phyloP scores from a whole-genome alignment of 2,329 filamentous ascomycete genomes.

The Leptosphaerulina australis region DNA sequence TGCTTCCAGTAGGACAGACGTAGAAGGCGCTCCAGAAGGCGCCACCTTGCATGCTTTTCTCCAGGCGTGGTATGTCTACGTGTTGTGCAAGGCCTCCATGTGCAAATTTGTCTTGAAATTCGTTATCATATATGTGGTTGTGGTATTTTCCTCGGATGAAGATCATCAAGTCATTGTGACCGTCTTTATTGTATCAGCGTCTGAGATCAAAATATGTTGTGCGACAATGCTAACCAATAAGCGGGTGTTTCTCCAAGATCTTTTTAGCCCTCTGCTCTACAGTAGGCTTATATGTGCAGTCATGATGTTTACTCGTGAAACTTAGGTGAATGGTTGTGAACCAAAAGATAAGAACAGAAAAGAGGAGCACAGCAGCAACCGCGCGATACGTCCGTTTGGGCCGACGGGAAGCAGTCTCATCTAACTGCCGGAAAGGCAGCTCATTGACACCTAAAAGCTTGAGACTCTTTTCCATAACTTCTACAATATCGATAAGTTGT shows the following conservation, averaged over 20 bases:
- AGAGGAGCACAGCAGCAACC: slow-evolving; percentile 17
- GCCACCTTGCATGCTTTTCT: slow-evolving; percentile 74
- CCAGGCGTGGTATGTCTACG: slow-evolving; percentile 79
- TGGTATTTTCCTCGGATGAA: slow-evolving; percentile 68
- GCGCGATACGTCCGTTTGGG: slow-evolving; percentile 7
- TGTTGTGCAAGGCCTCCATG: slow-evolving; percentile 71
- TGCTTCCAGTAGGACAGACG: slow-evolving; percentile 66
- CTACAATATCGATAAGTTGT: not conserved
- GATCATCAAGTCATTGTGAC: slow-evolving; percentile 87
- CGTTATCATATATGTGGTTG: slow-evolving; percentile 75
- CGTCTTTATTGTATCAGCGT: slow-evolving; percentile 63
- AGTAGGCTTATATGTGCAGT: slow-evolving; percentile 20
- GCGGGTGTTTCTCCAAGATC: slow-evolving; percentile 48
- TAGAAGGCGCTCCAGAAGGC: slow-evolving; percentile 93
- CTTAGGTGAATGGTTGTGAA: slow-evolving; percentile 6
- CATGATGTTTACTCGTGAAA: slow-evolving; percentile 3
- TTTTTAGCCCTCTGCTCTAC: slow-evolving; percentile 42
- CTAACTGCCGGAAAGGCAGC: not conserved
- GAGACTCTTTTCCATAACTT: slow-evolving; percentile 18
- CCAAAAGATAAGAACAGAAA: slow-evolving; percentile 15
- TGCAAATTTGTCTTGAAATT: slow-evolving; percentile 77
- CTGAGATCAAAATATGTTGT: not conserved
- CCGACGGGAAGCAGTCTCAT: not conserved
- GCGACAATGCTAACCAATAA: slow-evolving; percentile 46
- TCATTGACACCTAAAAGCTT: slow-evolving; percentile 2